Base-by-base conservation (phyloP, 768 basidiomycete species). In the Flagelloscypha sp. region DNA sequence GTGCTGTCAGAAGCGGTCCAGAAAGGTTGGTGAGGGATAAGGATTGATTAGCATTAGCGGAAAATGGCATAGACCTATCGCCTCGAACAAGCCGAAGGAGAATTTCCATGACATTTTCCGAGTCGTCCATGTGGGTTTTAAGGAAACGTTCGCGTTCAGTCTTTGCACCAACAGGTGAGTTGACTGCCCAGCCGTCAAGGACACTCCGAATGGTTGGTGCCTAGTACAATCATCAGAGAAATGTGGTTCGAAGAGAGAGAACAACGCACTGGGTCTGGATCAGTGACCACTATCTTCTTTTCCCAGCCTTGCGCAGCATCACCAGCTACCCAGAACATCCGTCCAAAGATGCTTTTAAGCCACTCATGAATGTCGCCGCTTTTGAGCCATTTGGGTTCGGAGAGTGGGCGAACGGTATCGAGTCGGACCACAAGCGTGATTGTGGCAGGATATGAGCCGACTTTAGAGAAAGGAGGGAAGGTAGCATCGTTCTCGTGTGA, bases 301-400 rank as follows among this genome's bases (percentile, higher is more conserved):
- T 85, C 84, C 95, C 95, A 99, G 7, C 85, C 84, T 44, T 83
- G 82, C n/a, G 79, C 76, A 9, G 79, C 83, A 35, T 84, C 82
- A 5, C 81, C 83, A 18, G 82, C 73, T 30, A 82, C 79, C 83
- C 83, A 86, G 50, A 86, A 85, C 79, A 84, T 84, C 24, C 84
- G 67, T 3, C 85, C 86, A 56, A 88, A 84, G 70, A 87, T 86
- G 48, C 74, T 85, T 56, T 77, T 76, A 48, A 88, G 61, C 93
- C 93, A 98, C 24, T 92, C 90, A 48, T 94, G 88, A 16, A 93
- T 75, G 52, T 93, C 86, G 20, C 94, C 94, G 6, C 84, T 82
- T 57, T 90, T 88, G 24, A 90, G 89, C 95, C 94, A 99, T 55
- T 89, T 85, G 6, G 95, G 90, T 55, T 97, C 92, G 11, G 90